Percentiles rank a stretch among this genome's conserved stretches.
Conservation (phyloP, 495 filamentous ascomycete genomes). For the Podospora pseudopauciseta region DNA sequence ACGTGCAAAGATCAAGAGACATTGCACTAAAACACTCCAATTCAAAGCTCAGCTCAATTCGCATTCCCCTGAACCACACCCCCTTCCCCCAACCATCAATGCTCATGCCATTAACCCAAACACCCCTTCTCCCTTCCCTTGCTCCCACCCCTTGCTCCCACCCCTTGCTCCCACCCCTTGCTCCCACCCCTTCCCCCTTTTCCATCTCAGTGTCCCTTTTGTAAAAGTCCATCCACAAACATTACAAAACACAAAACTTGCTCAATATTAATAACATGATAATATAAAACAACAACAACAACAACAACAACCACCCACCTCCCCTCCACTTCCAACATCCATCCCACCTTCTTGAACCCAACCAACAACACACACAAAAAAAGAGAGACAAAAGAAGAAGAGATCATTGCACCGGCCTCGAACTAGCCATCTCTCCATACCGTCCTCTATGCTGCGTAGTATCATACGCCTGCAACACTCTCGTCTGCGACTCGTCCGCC, state of each 20-base stretch:
- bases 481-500: constrained; percentile 90
- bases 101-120: not conserved
- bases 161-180: not conserved
- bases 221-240: not conserved
- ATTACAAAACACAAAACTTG: constrained; percentile 15
- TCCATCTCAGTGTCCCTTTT: not conserved
- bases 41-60: not conserved
- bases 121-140: not conserved
- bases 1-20: not conserved
- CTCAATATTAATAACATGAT: not conserved
- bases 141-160: not conserved
- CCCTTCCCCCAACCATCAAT: not conserved
- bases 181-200: not conserved
- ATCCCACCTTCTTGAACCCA: not conserved
- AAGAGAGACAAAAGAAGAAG: not conserved
- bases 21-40: not conserved
- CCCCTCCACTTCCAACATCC: not conserved
- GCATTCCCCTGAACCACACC: not conserved
- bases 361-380: not conserved
- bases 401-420: constrained; percentile 32
- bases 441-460: constrained; percentile 86
- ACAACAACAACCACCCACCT: not conserved
- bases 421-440: constrained; percentile 95
- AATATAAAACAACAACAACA: not conserved
- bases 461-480: constrained; percentile 94